phyloP scores from a whole-genome alignment of 106 monocot species.

The Dendrobium nobile region DNA sequence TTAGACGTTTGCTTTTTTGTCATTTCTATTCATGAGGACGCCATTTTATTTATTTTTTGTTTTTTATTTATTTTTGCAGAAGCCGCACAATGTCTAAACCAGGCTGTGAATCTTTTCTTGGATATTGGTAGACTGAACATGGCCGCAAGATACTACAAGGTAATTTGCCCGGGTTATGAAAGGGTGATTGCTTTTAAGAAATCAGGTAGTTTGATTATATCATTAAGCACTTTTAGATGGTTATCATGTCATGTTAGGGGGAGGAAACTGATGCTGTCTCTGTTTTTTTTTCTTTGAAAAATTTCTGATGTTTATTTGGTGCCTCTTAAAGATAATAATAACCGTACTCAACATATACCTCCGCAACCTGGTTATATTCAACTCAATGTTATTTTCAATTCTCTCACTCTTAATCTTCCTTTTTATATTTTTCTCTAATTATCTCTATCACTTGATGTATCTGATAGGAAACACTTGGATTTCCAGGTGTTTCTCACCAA shows the following conservation, averaged over 20 bases:
- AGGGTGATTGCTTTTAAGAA: too few relatives aligned
- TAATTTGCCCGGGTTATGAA: constrained; percentile 10
- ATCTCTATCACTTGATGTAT: too few relatives aligned
- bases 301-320: too few relatives aligned
- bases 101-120: constrained; percentile 82
- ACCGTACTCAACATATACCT: too few relatives aligned
- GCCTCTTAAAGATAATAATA: too few relatives aligned
- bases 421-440: too few relatives aligned
- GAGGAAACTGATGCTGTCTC: neutral
- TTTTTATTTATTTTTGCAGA: constrained; percentile 38
- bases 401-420: too few relatives aligned
- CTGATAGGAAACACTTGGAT: too few relatives aligned
- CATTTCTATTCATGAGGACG: neutral
- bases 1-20: neutral
- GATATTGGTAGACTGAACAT: constrained; percentile 93
- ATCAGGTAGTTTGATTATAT: too few relatives aligned
- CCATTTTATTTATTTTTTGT: constrained; percentile 7
- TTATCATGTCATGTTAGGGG: neutral
- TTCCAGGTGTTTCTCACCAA: too few relatives aligned
- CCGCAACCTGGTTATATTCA: too few relatives aligned
- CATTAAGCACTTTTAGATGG: neutral
- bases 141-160: constrained; percentile 97
- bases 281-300: neutral
- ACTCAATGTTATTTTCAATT: too few relatives aligned
- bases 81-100: constrained; percentile 60